Evolutionary conservation across 2,329 filamentous ascomycete species (phyloP), one percentile per base, ranked within the genome.

Genomic region (Aaosphaeria pasadenensis): DNA sequence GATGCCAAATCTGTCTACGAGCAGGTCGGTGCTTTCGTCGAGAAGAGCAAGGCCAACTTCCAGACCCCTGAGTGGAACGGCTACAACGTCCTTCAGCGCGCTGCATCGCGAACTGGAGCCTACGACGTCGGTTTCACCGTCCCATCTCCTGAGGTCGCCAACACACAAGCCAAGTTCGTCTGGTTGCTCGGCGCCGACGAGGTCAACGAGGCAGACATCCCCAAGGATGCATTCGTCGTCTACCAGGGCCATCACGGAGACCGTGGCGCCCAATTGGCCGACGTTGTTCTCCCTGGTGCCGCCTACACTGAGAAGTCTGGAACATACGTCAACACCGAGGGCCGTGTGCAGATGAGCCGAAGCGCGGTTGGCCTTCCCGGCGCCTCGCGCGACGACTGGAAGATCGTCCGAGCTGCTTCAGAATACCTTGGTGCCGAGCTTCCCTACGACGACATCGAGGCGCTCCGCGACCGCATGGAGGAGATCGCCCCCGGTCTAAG

Each of bases 161-260:
- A 89, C 69, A 92, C 89, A 43, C 88, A 85, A 68, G 86, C 94
- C 54, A 99, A 97, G 81, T 91, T 99, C 66, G 77, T 99, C 67
- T 99, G 92, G 91, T 85, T 99, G 44, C 85, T 99, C 44, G 94
- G 91, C 58, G 94, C 94, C 30, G 94, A 99, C 69, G 94, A 99
- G 76, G 81, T 97, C 67, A 80, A 81, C 55, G 84, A 89, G 59
- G 81, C 83, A 50, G 91, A 96, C 60, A 89, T 99, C 49, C 94
- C 94, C 63, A 95, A 94, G 79, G 88, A 94, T 58, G 91, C 94
- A 9, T 99, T 97, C 69, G 86, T 99, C 53, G 83, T 99, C 63
- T 99, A 99, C 79, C 94, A 99, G 75, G 94, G 94, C 56, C 94
- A 99, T 73, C 94, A 99, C 73, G 94, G 94, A 74, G 94, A 99